Base-by-base conservation (phyloP, 495 filamentous ascomycete species). In the Aspergillus taichungensis region DNA sequence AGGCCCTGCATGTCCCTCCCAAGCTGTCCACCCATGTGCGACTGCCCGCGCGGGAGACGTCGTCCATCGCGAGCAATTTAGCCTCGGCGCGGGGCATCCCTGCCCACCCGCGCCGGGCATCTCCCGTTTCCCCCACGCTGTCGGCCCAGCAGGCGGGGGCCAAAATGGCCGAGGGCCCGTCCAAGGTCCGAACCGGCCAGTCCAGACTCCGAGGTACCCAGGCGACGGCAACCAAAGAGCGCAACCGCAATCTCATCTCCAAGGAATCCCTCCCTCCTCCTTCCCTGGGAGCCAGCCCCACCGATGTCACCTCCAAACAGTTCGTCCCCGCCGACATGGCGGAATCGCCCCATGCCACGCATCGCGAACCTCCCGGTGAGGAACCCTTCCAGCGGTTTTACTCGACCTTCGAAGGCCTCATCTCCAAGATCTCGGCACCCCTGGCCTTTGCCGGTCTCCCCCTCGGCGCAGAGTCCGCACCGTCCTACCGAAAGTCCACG, bases 401-500 rank as follows among this genome's bases (percentile, higher is more conserved):
- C 65, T 87, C 75, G 43, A 87, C 84, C 12, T 88, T 96, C 56
- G 88, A 88, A 41, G 82, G 73, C 33, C 73, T 96, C 14, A 83
- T 96, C 54, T 86, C 84, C 40, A 79, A 77, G 40, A 76, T 98
- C 3, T 94, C 91, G 5, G 87, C 88, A 0, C 88, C 88, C 9
- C 71, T 98, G 6, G 90, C 88, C 9, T 97, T 95, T 63, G 85
- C 91, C 9, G 89, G 91, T 3, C 79, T 98, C 3, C 92, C 94
- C 2, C 65, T 98, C 6, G 69, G 60, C 6, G 60, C 68, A 8
- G 78, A 86, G 12, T 75, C 79, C 37, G 50, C 52, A 18, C 60
- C 60, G 52, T 46, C 43, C 57, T 63, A 41, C 61, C 66, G 52
- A 61, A 78, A 59, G 53, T 61, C 61, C 9, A 47, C 59, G 34